phyloP scores from a whole-genome alignment of 345 rosid genomes.

The Nephelium lappaceum region DNA sequence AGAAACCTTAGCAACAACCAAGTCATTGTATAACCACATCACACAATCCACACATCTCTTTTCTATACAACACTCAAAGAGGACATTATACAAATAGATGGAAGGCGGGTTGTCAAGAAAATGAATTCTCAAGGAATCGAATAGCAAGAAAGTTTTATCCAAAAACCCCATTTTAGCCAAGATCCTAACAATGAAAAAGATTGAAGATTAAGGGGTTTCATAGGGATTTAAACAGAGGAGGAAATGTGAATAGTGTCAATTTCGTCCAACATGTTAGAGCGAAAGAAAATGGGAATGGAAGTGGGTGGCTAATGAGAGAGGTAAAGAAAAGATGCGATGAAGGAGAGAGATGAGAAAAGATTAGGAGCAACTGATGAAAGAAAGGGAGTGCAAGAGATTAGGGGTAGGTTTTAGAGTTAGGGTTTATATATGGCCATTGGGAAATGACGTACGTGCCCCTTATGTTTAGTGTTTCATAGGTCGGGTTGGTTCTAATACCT shows the following conservation, averaged over 20 bases:
- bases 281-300: constrained; percentile 62
- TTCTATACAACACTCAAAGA: constrained; percentile 53
- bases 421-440: no score
- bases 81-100: constrained; percentile 57
- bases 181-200: constrained; percentile 41
- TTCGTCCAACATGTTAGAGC: constrained; percentile 61
- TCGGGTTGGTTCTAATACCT: no score
- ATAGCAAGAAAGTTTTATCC: constrained; percentile 56
- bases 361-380: no score
- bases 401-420: no score
- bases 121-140: constrained; percentile 48
- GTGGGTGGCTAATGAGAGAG: constrained; percentile 29
- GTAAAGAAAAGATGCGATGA: no score
- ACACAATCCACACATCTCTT: constrained; percentile 50
- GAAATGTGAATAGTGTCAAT: constrained; percentile 66
- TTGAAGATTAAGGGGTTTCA: constrained; percentile 30
- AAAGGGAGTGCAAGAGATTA: no score
- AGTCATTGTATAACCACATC: constrained; percentile 75
- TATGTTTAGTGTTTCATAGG: no score
- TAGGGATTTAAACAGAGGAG: constrained; percentile 30
- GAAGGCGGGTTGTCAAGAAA: constrained; percentile 57
- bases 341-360: no score
- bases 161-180: constrained; percentile 56
- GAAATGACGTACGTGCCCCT: no score
- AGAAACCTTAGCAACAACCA: constrained; percentile 59